A percentile compares a stretch with the other conserved stretches of the same genome.
Conservation (phyloP, 306 rosid genomes). For the Lablab purpureus region DNA sequence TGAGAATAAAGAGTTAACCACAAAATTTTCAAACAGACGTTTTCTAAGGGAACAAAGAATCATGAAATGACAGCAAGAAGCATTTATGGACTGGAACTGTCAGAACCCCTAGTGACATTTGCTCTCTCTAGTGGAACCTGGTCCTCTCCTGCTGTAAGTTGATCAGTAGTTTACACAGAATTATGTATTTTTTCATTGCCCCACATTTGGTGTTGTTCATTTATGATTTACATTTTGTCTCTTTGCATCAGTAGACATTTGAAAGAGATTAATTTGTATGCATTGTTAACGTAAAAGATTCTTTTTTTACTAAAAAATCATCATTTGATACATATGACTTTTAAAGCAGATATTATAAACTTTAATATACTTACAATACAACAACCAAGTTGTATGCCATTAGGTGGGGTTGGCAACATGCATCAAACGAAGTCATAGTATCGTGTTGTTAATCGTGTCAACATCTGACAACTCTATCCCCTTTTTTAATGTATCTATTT, state of each 20-base stretch:
- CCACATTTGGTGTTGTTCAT: neutral
- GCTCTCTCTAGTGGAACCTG: slow-evolving; percentile 98
- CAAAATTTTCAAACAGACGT: slow-evolving; percentile 55
- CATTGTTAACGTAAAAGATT: neutral
- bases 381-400: neutral
- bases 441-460: neutral
- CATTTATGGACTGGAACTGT: slow-evolving; percentile 75
- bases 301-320: too few species aligned
- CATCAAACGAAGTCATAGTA: neutral
- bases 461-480: slow-evolving; percentile 7
- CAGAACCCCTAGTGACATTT: slow-evolving; percentile 96
- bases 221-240: slow-evolving; percentile 22
- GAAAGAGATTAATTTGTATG: neutral
- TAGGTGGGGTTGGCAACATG: neutral
- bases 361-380: neutral
- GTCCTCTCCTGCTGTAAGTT: slow-evolving; percentile 99
- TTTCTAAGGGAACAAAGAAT: slow-evolving; percentile 68
- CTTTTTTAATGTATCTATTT: neutral
- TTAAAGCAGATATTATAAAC: too few species aligned
- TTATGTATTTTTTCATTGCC: slow-evolving; percentile 5
- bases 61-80: slow-evolving; percentile 79
- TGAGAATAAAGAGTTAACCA: slow-evolving; percentile 35
- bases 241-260: slow-evolving; percentile 7
- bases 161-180: slow-evolving; percentile 2
- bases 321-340: too few species aligned